Evolutionary conservation across 1,284 basidiomycete species (phyloP).

Genomic region (Papiliotrema laurentii): DNA sequence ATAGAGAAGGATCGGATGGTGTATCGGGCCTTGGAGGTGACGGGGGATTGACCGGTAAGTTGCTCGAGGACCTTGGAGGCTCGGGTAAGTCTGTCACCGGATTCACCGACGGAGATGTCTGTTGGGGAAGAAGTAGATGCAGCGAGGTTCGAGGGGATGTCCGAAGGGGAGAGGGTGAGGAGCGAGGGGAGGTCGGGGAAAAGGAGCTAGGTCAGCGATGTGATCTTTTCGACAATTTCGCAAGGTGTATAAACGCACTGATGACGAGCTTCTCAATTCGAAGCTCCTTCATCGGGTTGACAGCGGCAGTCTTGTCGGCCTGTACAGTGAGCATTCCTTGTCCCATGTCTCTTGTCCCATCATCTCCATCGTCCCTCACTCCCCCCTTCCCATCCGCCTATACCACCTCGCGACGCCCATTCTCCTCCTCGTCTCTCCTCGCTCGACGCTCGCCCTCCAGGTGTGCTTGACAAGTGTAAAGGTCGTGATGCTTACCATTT

Average conservation of each 20-base stretch:
- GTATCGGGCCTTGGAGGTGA: conserved; percentile 99
- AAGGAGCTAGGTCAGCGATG: conserved; percentile 7
- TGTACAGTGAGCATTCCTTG: conserved; percentile 40
- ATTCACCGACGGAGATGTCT: conserved; percentile 99
- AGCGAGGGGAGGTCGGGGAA: background rate
- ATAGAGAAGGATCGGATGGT: conserved; percentile 99
- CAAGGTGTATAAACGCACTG: conserved; percentile 63
- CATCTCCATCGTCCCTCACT: background rate
- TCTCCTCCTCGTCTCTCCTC: background rate
- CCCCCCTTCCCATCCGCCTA: background rate
- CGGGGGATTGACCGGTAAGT: conserved; percentile 98
- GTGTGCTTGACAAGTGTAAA: background rate
- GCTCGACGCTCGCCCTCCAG: background rate
- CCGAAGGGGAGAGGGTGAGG: background rate
- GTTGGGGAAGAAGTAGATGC: no score
- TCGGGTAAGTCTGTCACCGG: conserved; percentile 97
- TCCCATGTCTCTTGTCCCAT: background rate
- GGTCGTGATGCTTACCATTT: background rate
- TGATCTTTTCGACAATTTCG: background rate
- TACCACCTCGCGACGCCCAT: background rate
- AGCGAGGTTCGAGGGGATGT: background rate
- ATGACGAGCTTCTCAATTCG: conserved; percentile 99
- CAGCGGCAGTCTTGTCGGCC: conserved; percentile 86
- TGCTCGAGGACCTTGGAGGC: conserved; percentile 99
- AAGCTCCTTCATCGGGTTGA: conserved; percentile 93